These are phyloP conservation scores for Cunninghamia lanceolata DNA, from an alignment of 75 land plant species.

Conservation along the genomic window DNA sequence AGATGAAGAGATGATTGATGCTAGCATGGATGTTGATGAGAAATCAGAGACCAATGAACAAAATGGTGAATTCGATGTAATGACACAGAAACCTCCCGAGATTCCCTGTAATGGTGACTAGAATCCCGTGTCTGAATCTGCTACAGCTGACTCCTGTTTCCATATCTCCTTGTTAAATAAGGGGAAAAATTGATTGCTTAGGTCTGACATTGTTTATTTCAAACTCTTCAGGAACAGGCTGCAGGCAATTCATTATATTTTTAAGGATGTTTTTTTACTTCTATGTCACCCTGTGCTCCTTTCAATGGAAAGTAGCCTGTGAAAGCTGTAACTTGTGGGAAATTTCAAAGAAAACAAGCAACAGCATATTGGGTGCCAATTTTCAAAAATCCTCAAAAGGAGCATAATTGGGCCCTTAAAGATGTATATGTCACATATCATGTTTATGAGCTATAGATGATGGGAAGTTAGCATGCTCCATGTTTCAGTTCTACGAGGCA, in stretches of 20 bases:
- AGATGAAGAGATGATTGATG: constrained; percentile 14
- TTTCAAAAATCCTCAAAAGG: not conserved
- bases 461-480: not conserved
- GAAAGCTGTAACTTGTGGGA: not conserved
- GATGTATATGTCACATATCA: not conserved
- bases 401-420: not conserved
- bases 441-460: not conserved
- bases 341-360: constrained; percentile 1
- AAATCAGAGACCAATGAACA: constrained; percentile 6
- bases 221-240: not conserved
- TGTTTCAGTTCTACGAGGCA: not conserved
- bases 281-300: not conserved
- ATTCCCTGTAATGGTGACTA: constrained; percentile 10
- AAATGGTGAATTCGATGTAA: not conserved
- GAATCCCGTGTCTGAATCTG: not conserved
- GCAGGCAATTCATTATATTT: not conserved
- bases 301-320: not conserved
- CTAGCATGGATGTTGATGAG: not conserved
- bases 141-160: not conserved
- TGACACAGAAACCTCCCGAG: not conserved
- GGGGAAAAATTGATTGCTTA: not conserved
- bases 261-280: not conserved
- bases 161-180: not conserved
- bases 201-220: not conserved
- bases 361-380: not conserved